A percentile compares a stretch with the other conserved stretches of the same genome.
phyloP scores from a whole-genome alignment of 805 yeast genomes.

The Ogataea degrootiae region DNA sequence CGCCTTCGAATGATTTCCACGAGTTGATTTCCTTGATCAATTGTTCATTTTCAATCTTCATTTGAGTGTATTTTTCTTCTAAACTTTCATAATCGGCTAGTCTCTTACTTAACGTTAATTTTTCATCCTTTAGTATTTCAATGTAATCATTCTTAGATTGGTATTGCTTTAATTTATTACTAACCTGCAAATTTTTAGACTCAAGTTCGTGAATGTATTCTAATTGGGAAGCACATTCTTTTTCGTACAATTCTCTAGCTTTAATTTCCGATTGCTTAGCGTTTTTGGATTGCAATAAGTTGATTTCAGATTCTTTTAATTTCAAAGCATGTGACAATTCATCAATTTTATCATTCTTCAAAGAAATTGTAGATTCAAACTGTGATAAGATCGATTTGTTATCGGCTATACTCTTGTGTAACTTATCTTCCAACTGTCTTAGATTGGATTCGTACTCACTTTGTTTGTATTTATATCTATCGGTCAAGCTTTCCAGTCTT shows the following conservation, averaged over 20 bases:
- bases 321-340: constrained; percentile 17
- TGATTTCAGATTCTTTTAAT: constrained; percentile 9
- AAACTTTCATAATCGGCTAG: constrained; percentile 35
- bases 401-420: not conserved
- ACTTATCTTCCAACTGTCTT: not conserved
- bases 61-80: constrained; percentile 40
- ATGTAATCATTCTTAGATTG: constrained; percentile 41
- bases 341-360: constrained; percentile 13
- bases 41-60: constrained; percentile 46
- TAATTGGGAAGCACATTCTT: constrained; percentile 35
- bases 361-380: not conserved
- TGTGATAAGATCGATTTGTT: not conserved
- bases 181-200: constrained; percentile 46
- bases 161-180: constrained; percentile 45
- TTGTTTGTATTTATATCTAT: constrained; percentile 1
- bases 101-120: constrained; percentile 36
- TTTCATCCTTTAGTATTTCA: constrained; percentile 56
- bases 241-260: constrained; percentile 29
- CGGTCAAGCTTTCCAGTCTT: constrained; percentile 4
- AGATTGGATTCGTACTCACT: constrained; percentile 1
- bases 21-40: constrained; percentile 44
- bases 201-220: constrained; percentile 44
- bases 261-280: constrained; percentile 20
- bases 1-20: constrained; percentile 36
- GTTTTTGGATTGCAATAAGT: constrained; percentile 4